Base-by-base conservation (phyloP, 306 rosid genomes). In the Pyrus bretschneideri region DNA sequence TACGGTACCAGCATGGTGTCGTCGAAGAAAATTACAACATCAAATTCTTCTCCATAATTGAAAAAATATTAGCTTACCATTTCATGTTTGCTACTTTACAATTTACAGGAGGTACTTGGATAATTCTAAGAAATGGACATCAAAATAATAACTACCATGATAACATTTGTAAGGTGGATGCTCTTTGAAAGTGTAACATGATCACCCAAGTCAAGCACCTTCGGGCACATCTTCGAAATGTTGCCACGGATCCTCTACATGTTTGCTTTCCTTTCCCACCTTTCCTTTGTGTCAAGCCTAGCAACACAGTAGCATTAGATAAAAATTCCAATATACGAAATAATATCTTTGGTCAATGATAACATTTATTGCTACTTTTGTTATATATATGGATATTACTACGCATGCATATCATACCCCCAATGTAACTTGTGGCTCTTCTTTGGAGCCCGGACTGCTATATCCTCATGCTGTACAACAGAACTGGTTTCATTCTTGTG, bases 181-280 rank as follows among this genome's bases (percentile, higher is more conserved):
- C 23, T 73, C 69, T 65, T 77, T 62, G 23, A 21, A 49, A 25
- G 69, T 10, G 0, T 8, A 38, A 25, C 29, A 21, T 72, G 11
- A 66, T 63, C 46, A 35, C 12, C 27, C 4, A 67, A 25, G 12
- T n/a, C 17, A 25, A 75, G 23, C 30, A 40, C 8, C 40, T 14
- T 75, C 38, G 8, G 21, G 40, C 31, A 17, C 21, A 64, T 75
- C 55, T 30, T 72, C 65, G 17, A 19, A 72, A 38, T 57, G 21
- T 14, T 40, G 68, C 65, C 67, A 30, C 44, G 10, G 42, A 38
- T 38, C 42, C 42, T 85, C 82, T 89, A 87, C 94, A 91, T 89
- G 91, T 91, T 91, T 67, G 97, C 88, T 82, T 91, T 91, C 83
- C 97, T 88, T 85, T 89, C 93, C 95, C 97, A 91, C 80, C 97